Conservation (phyloP, 148 eudicot species). For the Heliosperma pusillum region DNA sequence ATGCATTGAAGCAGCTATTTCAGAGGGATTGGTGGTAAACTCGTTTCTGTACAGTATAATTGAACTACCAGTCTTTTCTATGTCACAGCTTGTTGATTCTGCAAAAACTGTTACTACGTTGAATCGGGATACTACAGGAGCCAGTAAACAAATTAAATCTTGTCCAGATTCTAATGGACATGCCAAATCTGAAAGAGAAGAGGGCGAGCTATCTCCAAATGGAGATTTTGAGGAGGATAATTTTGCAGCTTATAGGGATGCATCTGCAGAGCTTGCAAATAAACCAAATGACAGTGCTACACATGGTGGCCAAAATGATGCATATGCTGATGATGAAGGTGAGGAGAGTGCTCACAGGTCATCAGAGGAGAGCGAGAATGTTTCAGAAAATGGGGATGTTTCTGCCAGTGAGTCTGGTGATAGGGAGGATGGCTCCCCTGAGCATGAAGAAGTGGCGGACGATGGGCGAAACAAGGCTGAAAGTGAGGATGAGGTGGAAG, state of each 20-base stretch:
- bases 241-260: slow-evolving; percentile 44
- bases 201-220: slow-evolving; percentile 79
- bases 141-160: slow-evolving; percentile 24
- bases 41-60: background rate
- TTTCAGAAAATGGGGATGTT: slow-evolving; percentile 70
- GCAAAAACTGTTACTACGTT: slow-evolving; percentile 34
- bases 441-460: slow-evolving; percentile 50
- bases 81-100: slow-evolving; percentile 47
- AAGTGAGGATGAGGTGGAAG: slow-evolving; percentile 81
- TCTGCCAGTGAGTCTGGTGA: slow-evolving; percentile 79
- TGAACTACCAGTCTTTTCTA: background rate
- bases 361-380: slow-evolving; percentile 66
- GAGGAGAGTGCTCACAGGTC: slow-evolving; percentile 64
- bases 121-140: slow-evolving; percentile 33
- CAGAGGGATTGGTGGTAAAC: background rate
- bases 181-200: slow-evolving; percentile 65
- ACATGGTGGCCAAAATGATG: slow-evolving; percentile 37
- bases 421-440: slow-evolving; percentile 64
- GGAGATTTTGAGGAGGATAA: slow-evolving; percentile 64
- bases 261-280: slow-evolving; percentile 29
- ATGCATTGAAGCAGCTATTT: background rate
- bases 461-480: slow-evolving; percentile 59
- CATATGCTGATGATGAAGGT: slow-evolving; percentile 57
- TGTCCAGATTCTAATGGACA: slow-evolving; percentile 38
- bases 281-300: slow-evolving; percentile 36